Percentiles rank a stretch among this genome's conserved stretches.
Conservation (phyloP, 2,329 filamentous ascomycete species). For the Xylaria sp. region DNA sequence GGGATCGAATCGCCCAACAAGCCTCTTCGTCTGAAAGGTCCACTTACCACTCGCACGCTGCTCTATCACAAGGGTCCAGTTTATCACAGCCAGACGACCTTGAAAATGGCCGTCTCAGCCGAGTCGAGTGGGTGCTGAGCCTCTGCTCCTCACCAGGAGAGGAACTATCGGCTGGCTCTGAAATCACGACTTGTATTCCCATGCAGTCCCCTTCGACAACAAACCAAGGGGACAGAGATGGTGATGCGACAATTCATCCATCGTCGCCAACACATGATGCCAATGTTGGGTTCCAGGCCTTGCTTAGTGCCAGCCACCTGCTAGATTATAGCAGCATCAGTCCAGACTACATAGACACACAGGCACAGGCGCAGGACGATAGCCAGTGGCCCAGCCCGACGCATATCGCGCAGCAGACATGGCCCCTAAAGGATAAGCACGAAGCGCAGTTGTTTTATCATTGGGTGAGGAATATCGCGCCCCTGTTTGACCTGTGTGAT, state of each 20-base stretch:
- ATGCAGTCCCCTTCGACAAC: not conserved
- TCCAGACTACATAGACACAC: not conserved
- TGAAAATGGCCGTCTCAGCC: not conserved
- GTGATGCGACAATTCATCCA: not conserved
- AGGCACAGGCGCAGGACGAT: not conserved
- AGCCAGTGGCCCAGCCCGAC: not conserved
- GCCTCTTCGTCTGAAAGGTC: not conserved
- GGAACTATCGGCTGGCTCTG: not conserved
- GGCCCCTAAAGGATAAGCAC: constrained; percentile 18
- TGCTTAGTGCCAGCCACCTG: constrained; percentile 13
- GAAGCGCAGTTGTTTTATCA: constrained; percentile 14
- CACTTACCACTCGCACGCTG: not conserved
- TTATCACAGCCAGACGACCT: not conserved
- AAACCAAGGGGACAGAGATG: not conserved
- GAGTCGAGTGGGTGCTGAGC: constrained; percentile 1
- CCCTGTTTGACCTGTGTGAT: constrained; percentile 21
- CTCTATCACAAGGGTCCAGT: not conserved
- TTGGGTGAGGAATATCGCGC: constrained; percentile 14
- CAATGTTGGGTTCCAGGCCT: constrained; percentile 16
- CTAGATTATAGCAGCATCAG: constrained; percentile 11
- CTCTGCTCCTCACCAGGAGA: not conserved
- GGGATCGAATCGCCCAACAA: not conserved
- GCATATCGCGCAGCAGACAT: not conserved
- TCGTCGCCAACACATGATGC: constrained; percentile 2
- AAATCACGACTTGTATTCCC: not conserved